A percentile compares a stretch with the other conserved stretches of the same genome.
Evolutionary conservation across 495 filamentous ascomycete genomes (phyloP).

Genomic region (Melanomma pulvis-pyrius): DNA sequence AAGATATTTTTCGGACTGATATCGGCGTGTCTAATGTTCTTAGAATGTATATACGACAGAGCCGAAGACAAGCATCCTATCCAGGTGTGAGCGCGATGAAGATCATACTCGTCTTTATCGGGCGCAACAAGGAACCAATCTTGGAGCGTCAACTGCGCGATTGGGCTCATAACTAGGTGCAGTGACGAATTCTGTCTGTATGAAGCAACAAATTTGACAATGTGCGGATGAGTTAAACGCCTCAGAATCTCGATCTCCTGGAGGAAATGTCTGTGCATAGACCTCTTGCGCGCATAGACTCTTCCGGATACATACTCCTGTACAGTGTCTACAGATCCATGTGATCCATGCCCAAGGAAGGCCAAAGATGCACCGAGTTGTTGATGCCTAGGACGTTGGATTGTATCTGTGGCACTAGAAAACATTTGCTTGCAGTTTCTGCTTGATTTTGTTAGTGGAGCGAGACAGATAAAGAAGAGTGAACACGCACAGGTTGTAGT

Average conservation of each 20-base stretch:
- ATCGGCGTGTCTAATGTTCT: constrained; percentile 29
- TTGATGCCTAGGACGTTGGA: neutral
- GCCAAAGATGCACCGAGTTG: neutral
- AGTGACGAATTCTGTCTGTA: constrained; percentile 20
- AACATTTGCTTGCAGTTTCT: neutral
- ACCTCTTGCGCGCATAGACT: constrained; percentile 24
- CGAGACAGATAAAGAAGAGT: neutral
- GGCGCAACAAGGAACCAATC: constrained; percentile 13
- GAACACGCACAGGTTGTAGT: neutral
- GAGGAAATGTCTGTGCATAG: constrained; percentile 2
- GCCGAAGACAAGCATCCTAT: constrained; percentile 32
- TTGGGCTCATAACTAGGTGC: constrained; percentile 27
- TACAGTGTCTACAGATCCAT: constrained; percentile 28
- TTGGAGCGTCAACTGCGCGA: constrained; percentile 23
- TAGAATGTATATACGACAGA: constrained; percentile 26
- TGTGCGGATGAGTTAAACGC: constrained; percentile 26
- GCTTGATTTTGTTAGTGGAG: neutral
- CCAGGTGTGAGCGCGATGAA: constrained; percentile 16
- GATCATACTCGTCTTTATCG: neutral
- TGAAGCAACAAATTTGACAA: constrained; percentile 21
- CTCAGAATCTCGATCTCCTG: constrained; percentile 25
- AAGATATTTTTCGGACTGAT: constrained; percentile 31
- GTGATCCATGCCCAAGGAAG: constrained; percentile 25
- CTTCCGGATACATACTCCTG: constrained; percentile 14
- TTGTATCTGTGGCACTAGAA: neutral